Evolutionary conservation across 139 green algal genomes (phyloP).

Genomic region (Diplosphaera chodatii): DNA sequence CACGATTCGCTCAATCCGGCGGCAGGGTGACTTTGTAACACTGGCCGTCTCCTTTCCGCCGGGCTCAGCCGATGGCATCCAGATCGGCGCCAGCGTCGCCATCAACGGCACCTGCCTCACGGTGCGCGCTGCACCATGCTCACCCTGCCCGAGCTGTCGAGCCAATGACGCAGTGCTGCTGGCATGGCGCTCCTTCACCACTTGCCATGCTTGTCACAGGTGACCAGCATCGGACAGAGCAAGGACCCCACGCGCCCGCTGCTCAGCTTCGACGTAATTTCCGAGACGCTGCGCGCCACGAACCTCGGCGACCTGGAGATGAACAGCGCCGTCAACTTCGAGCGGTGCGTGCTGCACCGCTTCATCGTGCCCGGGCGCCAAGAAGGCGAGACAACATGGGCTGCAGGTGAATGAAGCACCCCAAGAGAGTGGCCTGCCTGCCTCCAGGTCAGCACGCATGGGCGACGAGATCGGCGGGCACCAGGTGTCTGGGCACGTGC

Average conservation of each 20-base stretch:
- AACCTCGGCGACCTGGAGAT: constrained; percentile 68
- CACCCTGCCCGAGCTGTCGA: too few relatives aligned
- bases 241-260: background rate
- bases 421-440: too few relatives aligned
- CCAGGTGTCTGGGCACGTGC: constrained; percentile 85
- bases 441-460: constrained; percentile 54
- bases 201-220: too few relatives aligned
- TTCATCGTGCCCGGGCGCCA: too few relatives aligned
- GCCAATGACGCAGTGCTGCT: too few relatives aligned
- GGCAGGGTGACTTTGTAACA: constrained; percentile 44
- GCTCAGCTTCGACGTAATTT: constrained; percentile 81
- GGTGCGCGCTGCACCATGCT: constrained; percentile 24
- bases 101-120: constrained; percentile 95
- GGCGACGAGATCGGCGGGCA: constrained; percentile 95
- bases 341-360: constrained; percentile 49
- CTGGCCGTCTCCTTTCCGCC: constrained; percentile 70
- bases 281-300: constrained; percentile 86
- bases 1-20: constrained; percentile 36
- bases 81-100: constrained; percentile 79
- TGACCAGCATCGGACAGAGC: background rate
- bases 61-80: constrained; percentile 34
- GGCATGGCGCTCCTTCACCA: too few relatives aligned
- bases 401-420: too few relatives aligned
- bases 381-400: too few relatives aligned
- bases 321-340: constrained; percentile 76